These are phyloP conservation scores for Chimonanthus salicifolius DNA, from an alignment of 164 flowering plant genomes.

Conservation along the genomic window DNA sequence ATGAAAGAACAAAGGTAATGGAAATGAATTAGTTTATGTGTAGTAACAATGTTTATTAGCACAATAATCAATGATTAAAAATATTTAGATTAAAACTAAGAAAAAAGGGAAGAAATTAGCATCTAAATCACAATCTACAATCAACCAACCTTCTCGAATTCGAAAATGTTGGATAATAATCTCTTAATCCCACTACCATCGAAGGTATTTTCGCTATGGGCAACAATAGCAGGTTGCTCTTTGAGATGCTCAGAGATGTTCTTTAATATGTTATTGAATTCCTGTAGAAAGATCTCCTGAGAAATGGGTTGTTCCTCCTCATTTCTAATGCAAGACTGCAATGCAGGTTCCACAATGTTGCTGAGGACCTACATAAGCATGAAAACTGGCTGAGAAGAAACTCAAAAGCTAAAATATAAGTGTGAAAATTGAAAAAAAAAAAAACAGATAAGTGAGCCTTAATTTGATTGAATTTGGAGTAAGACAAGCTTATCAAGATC, in stretches of 20 bases:
- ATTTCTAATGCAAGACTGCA: constrained; percentile 25
- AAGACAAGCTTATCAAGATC: too few species aligned
- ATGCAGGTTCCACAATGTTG: constrained; percentile 69
- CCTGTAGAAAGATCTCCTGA: constrained; percentile 56
- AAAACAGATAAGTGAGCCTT: too few species aligned
- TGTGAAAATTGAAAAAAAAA: too few species aligned
- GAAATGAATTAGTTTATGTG: background rate
- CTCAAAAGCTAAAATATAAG: too few species aligned
- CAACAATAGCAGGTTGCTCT: constrained; percentile 89
- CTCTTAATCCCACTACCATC: constrained; percentile 81
- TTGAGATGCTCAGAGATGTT: constrained; percentile 46
- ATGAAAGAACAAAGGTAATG: background rate
- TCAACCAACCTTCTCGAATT: constrained; percentile 66
- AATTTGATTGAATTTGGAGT: too few species aligned
- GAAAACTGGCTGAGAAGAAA: too few species aligned
- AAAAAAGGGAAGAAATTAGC: background rate
- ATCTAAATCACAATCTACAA: background rate
- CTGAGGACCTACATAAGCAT: constrained; percentile 45
- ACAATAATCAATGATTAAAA: background rate
- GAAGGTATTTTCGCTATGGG: constrained; percentile 78
- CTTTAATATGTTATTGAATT: constrained; percentile 46
- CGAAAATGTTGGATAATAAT: constrained; percentile 72
- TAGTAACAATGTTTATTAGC: background rate
- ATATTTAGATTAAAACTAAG: too few species aligned
- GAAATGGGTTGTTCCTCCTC: constrained; percentile 30